Conservation (phyloP, 345 rosid genomes). For the Rhizophora mangle region DNA sequence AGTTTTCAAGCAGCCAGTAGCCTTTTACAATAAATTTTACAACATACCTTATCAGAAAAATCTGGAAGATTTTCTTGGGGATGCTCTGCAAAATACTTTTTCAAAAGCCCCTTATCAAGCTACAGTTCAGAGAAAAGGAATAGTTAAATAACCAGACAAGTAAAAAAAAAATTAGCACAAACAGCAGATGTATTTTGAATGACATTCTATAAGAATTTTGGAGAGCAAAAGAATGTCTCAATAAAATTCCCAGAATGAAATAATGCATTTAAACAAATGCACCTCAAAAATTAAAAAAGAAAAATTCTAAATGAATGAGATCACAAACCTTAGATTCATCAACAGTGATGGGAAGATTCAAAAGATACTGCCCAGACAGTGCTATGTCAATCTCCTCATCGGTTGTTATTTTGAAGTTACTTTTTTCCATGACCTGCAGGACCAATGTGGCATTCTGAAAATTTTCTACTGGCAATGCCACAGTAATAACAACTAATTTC, state of each 20-base stretch:
- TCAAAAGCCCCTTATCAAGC: slow-evolving; percentile 83
- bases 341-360: slow-evolving; percentile 84
- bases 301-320: slow-evolving; percentile 2
- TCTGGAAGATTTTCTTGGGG: slow-evolving; percentile 68
- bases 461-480: not conserved
- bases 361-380: slow-evolving; percentile 80
- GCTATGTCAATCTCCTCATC: slow-evolving; percentile 91
- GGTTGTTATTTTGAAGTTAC: slow-evolving; percentile 78
- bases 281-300: not conserved
- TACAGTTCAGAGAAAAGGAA: slow-evolving; percentile 27
- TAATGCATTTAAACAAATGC: not conserved
- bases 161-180: not conserved
- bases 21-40: slow-evolving; percentile 7
- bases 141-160: slow-evolving; percentile 1
- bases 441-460: not conserved
- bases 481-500: not conserved
- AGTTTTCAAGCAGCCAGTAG: not conserved
- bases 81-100: slow-evolving; percentile 65
- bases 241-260: not conserved
- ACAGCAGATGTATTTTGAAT: not conserved
- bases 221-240: not conserved
- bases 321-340: slow-evolving; percentile 78
- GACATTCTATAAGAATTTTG: not conserved
- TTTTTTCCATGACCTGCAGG: slow-evolving; percentile 82
- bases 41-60: slow-evolving; percentile 75